phyloP scores from a whole-genome alignment of 768 basidiomycete species.

The Lentinula aciculospora region DNA sequence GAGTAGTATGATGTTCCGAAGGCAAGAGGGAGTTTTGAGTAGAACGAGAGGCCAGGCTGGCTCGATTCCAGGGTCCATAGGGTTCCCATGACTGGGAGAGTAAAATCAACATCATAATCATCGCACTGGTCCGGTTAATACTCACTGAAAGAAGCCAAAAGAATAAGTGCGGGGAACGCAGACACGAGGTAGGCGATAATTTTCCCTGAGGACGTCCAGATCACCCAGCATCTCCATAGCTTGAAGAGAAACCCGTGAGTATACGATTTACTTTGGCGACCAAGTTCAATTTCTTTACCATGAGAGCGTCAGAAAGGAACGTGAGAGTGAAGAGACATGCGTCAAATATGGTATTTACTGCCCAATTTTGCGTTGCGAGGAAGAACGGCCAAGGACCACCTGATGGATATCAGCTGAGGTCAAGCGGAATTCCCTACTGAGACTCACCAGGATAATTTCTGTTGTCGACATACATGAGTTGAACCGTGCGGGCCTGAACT shows the following conservation, averaged over 20 bases:
- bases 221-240: slow-evolving; percentile 44
- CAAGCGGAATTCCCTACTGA: not conserved
- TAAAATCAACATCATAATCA: not conserved
- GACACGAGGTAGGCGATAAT: slow-evolving; percentile 24
- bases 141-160: slow-evolving; percentile 37
- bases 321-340: slow-evolving; percentile 37
- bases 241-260: slow-evolving; percentile 8
- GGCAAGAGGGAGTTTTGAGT: not conserved
- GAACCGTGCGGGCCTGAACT: slow-evolving; percentile 27
- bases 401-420: not conserved
- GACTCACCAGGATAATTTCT: slow-evolving; percentile 11
- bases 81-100: slow-evolving; percentile 1
- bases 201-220: slow-evolving; percentile 33
- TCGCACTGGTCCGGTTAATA: not conserved
- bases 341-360: slow-evolving; percentile 38
- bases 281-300: slow-evolving; percentile 28
- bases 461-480: slow-evolving; percentile 36
- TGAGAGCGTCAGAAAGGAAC: slow-evolving; percentile 35
- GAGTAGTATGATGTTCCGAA: slow-evolving; percentile 8
- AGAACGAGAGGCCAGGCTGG: slow-evolving; percentile 3
- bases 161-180: slow-evolving; percentile 27
- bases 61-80: slow-evolving; percentile 5
- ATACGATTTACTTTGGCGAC: not conserved
- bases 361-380: slow-evolving; percentile 31
- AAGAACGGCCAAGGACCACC: slow-evolving; percentile 40